Evolutionary conservation across 345 rosid genomes (phyloP).

Genomic region (Boechera stricta): DNA sequence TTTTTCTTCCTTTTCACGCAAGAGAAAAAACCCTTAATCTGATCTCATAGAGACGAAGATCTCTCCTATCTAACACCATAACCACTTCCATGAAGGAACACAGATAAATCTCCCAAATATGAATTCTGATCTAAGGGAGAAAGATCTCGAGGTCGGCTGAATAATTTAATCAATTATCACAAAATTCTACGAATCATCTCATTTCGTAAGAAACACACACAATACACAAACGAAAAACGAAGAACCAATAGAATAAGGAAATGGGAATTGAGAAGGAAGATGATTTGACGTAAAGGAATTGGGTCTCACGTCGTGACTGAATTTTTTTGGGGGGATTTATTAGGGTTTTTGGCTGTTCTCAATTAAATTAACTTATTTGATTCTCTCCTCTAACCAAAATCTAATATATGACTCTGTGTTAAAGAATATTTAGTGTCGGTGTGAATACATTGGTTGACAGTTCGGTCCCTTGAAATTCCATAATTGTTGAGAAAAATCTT

Average conservation of each 20-base stretch:
- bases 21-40: constrained; percentile 25
- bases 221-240: constrained; percentile 18
- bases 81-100: constrained; percentile 40
- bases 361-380: constrained; percentile 22
- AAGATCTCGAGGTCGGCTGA: constrained; percentile 24
- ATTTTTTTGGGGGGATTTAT: constrained; percentile 35
- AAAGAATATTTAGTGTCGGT: constrained; percentile 13
- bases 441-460: constrained; percentile 23
- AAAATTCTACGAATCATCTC: not conserved
- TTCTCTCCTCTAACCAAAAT: constrained; percentile 28
- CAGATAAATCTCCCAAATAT: constrained; percentile 27
- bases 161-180: not conserved
- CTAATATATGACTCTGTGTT: constrained; percentile 34
- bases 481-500: constrained; percentile 14
- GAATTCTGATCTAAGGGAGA: constrained; percentile 26
- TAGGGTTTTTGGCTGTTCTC: constrained; percentile 46
- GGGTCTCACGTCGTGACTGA: constrained; percentile 48
- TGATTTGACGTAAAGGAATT: constrained; percentile 31
- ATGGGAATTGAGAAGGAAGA: constrained; percentile 30
- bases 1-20: constrained; percentile 45
- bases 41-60: constrained; percentile 33
- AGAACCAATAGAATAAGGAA: constrained; percentile 9
- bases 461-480: constrained; percentile 12
- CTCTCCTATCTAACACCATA: constrained; percentile 28
- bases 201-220: not conserved